Base-by-base conservation (phyloP, 176 grass and related monocot species). In the Lolium multiflorum region DNA sequence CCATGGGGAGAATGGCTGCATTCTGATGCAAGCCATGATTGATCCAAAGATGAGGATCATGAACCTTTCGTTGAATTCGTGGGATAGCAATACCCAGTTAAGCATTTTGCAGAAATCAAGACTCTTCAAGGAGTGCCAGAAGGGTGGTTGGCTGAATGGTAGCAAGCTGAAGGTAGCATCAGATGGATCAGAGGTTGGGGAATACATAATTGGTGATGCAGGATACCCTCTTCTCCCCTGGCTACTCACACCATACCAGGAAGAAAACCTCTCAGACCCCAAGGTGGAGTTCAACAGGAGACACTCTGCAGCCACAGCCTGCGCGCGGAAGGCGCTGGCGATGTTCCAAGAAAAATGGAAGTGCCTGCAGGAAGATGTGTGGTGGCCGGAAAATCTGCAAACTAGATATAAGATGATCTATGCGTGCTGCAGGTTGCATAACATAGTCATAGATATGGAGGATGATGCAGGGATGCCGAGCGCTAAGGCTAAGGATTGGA, bases 371-470 rank as follows among this genome's bases (percentile, higher is more conserved):
- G 18, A 18, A 4, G 1, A n/a, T 9, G 0, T 9, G 8, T n/a
- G 0, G 18, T n/a, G 37, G 0, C 37, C 17, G 0, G 3, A 1
- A 1, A 20, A 39, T 20, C 3, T 4, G 8, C 1, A 20, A 0
- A 20, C 3, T 69, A 31, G 8, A 69, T 0, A 0, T 1, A 35
- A 35, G 3, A 4, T 3, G 1, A 38, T 70, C 0, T 11, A 43
- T 43, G 37, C 37, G 3, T 70, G 67, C 67, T 43, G 67, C 37
- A 11, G 0, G 8, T 43, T 70, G 17, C 67, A 70, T 11, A 70
- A 43, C 66, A 70, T 70, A 43, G 9, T 70, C 3, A 41, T 69
- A 41, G 66, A 69, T 10, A 69, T 41, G 66, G 66, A 41, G 16
- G 31, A 1, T 18, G 35, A 69, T 69, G 16, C 35, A 11, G 8